A percentile compares a stretch with the other conserved stretches of the same genome.
These are phyloP conservation scores for Fagopyrum tataricum DNA, from an alignment of 148 eudicot genomes.

Conservation along the genomic window DNA sequence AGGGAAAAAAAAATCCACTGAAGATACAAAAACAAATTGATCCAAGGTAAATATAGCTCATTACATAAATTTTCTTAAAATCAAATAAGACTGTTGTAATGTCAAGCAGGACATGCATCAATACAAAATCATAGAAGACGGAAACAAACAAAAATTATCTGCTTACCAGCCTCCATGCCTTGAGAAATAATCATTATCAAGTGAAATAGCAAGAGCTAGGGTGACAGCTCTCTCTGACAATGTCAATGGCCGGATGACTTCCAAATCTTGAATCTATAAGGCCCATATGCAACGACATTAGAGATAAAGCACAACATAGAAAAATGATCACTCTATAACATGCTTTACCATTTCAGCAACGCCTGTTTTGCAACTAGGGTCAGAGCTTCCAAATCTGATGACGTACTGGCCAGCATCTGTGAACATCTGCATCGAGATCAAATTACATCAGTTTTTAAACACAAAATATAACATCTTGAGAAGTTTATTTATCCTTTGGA, in stretches of 20 bases:
- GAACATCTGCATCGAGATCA: slow-evolving; percentile 47
- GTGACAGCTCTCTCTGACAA: slow-evolving; percentile 90
- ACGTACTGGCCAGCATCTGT: slow-evolving; percentile 99
- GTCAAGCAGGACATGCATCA: not conserved
- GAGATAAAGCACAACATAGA: slow-evolving; percentile 11
- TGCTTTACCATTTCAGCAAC: slow-evolving; percentile 40
- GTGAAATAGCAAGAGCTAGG: slow-evolving; percentile 87
- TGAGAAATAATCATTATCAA: slow-evolving; percentile 93
- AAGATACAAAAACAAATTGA: not conserved
- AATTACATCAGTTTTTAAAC: not conserved
- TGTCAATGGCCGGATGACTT: slow-evolving; percentile 71
- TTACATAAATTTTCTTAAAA: not conserved
- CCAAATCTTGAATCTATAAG: slow-evolving; percentile 65
- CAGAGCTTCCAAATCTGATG: slow-evolving; percentile 80
- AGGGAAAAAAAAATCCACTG: not conserved
- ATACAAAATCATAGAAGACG: not conserved
- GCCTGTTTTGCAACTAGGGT: slow-evolving; percentile 27
- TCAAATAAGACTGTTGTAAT: not conserved
- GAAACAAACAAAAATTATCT: not conserved
- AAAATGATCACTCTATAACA: not conserved
- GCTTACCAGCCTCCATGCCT: slow-evolving; percentile 92
- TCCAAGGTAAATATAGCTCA: not conserved
- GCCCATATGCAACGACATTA: not conserved
- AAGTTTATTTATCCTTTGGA: not conserved
- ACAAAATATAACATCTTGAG: not conserved